Base-by-base conservation (phyloP, 2,329 filamentous ascomycete species). In the Emericellopsis atlantica region DNA sequence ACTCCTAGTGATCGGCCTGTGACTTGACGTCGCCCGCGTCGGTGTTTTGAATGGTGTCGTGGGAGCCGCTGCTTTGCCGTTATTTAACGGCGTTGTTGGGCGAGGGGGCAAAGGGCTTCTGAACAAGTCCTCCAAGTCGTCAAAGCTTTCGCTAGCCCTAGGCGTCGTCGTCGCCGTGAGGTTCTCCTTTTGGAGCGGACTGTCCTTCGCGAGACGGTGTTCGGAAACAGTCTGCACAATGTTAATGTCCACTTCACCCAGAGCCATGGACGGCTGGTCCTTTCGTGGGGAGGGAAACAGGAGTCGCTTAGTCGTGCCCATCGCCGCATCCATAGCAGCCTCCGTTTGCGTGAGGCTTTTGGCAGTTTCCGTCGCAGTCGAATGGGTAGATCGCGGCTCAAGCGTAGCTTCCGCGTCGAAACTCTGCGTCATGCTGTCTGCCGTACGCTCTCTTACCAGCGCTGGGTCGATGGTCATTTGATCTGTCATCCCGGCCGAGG, bases 251-350 rank as follows among this genome's bases (percentile, higher is more conserved):
- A 76, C 56, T 49, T 80, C 75, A 38, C 72, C 70, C 3, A 85
- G 65, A 18, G 74, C 70, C 53, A 78, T 85, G 1, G 70, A 62
- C 36, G 75, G 67, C 31, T 72, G 74, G 24, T 77, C 73, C 48
- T 81, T 82, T 35, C 79, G 71, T 2, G 84, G 84, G 0, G 83
- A 88, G 1, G 85, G 82, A 52, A 92, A 92, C 1, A 92, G 67
- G 3, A 89, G 60, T 43, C 86, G 71, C 45, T 82, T 72, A 1
- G 82, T 88, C 40, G 56, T 61, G 29, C 73, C 75, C 15, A 69
- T 57, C 11, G 62, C 58, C n/a, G 64, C 57, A 41, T 67, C 59
- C 39, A 73, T 61, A 29, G 70, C 67, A 39, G 66, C 50, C 33
- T 72, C 65, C 29, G 80, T 74, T 14, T 29, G 26, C 6, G 26